Evolutionary conservation across 2,329 filamentous ascomycete genomes (phyloP), one percentile per base, ranked within the genome.

Genomic region (Rhinocladiella mackenziei): DNA sequence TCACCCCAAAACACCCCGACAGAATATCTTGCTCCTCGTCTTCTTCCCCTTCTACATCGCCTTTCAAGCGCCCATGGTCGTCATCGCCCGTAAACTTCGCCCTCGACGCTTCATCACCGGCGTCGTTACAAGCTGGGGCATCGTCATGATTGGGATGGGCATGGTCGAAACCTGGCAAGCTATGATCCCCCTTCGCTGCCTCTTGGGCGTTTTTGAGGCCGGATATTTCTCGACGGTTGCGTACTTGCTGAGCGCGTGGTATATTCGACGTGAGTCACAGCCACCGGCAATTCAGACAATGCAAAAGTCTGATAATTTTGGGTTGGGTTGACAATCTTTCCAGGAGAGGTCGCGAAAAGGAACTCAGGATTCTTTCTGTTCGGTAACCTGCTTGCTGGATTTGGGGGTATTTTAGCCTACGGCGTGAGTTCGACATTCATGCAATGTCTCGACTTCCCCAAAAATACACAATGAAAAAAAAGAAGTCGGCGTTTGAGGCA

Each of bases 11-110:
- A 43, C 2, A n/a, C 10, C n/a, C 9, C 18, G 5, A 29, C 14
- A 45, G 42, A 29, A 34, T 15, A 18, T 45, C 3, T 26, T 57
- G 9, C 40, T 67, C 8, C 58, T 70, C 2, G 64, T 70, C 41
- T 71, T 70, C 58, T 71, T 70, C 51, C 64, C 60, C 31, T 66
- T 66, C 14, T 70, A 70, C 45, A 60, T 68, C 19, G 45, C 67
- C 28, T 69, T 68, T 51, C 67, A 71, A 33, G 62, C 63, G 1
- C 65, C 66, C 0, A 62, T 65, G 18, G 69, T 65, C 2, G 55
- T 67, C 26, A 58, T 71, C 22, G 60, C 64, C 11, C 64, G 66
- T 5, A 66, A 66, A 32, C 44, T 71, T 19, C 67, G 67, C 6
- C 67, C 67, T 11, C 58, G 66, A 5, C 51, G 62, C 6, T 64